These are phyloP conservation scores for Galerina marginata DNA, from an alignment of 768 basidiomycete genomes.

Conservation along the genomic window DNA sequence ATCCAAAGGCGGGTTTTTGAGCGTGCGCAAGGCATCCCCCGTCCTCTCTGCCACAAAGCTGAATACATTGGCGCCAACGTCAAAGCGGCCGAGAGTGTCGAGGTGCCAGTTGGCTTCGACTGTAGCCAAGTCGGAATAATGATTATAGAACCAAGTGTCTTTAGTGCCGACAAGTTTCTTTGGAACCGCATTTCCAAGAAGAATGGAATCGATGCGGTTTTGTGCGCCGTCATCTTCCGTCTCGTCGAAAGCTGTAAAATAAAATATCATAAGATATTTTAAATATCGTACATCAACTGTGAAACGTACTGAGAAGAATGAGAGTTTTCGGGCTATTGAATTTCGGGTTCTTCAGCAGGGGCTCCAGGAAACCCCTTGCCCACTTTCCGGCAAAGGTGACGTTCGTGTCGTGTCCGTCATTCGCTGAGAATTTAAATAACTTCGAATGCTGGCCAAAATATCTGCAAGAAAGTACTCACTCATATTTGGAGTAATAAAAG, in stretches of 20 bases:
- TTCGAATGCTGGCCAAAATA: neutral
- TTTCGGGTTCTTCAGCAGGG: conserved; percentile 50
- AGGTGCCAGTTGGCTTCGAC: conserved; percentile 68
- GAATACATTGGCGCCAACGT: conserved; percentile 65
- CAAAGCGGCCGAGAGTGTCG: conserved; percentile 61
- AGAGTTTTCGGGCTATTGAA: conserved; percentile 64
- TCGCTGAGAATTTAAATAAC: conserved; percentile 29
- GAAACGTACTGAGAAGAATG: conserved; percentile 49
- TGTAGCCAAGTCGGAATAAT: conserved; percentile 62
- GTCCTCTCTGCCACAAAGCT: conserved; percentile 51
- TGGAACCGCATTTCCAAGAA: conserved; percentile 52
- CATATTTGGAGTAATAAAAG: conserved; percentile 68
- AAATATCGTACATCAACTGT: neutral
- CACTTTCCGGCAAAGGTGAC: conserved; percentile 52
- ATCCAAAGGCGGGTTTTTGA: conserved; percentile 5
- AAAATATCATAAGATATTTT: neutral
- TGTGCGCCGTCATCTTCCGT: conserved; percentile 35
- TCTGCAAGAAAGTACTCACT: conserved; percentile 16
- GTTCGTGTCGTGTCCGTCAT: conserved; percentile 67
- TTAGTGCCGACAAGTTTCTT: conserved; percentile 42
- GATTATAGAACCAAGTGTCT: conserved; percentile 63
- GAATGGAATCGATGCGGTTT: conserved; percentile 52
- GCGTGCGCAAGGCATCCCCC: conserved; percentile 40
- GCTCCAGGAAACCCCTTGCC: conserved; percentile 55
- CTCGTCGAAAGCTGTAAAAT: conserved; percentile 58